A percentile compares a stretch with the other conserved stretches of the same genome.
Conservation (phyloP, 1,284 basidiomycete genomes). For the Boletus smithii region DNA sequence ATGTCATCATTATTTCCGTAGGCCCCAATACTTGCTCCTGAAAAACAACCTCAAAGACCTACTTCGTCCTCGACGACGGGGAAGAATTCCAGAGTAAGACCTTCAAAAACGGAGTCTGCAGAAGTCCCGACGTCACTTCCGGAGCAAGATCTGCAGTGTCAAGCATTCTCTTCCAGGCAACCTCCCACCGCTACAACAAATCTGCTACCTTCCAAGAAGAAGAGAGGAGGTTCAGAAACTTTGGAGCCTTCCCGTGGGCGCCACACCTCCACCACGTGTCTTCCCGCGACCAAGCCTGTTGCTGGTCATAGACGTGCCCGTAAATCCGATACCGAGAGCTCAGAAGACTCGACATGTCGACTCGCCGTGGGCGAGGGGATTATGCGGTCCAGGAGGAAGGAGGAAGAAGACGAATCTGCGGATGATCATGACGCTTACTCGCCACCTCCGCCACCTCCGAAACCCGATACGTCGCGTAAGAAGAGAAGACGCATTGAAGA, state of each 20-base stretch:
- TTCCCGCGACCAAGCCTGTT: conserved; percentile 5
- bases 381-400: conserved; percentile 22
- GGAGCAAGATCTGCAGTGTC: conserved; percentile 31
- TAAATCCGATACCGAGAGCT: conserved; percentile 30
- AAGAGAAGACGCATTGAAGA: conserved; percentile 49
- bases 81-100: conserved; percentile 11
- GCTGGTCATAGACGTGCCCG: conserved; percentile 22
- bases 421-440: conserved; percentile 31
- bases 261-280: conserved; percentile 1
- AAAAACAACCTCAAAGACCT: conserved; percentile 13
- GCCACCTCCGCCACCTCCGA: conserved; percentile 27
- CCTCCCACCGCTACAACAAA: conserved; percentile 1
- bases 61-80: conserved; percentile 7
- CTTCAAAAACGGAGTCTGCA: conserved; percentile 16
- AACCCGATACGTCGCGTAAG: conserved; percentile 37
- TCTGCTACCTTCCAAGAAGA: conserved; percentile 7
- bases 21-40: conserved; percentile 1
- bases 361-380: conserved; percentile 7
- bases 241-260: conserved; percentile 3
- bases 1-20: conserved; percentile 6
- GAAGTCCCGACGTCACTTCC: conserved; percentile 40
- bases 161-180: conserved; percentile 1
- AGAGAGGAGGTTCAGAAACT: neutral
- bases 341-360: conserved; percentile 12
- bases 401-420: conserved; percentile 43